A percentile compares a stretch with the other conserved stretches of the same genome.
These are phyloP conservation scores for Penicillium verrucosum DNA, from an alignment of 2,329 filamentous ascomycete species.

Conservation along the genomic window DNA sequence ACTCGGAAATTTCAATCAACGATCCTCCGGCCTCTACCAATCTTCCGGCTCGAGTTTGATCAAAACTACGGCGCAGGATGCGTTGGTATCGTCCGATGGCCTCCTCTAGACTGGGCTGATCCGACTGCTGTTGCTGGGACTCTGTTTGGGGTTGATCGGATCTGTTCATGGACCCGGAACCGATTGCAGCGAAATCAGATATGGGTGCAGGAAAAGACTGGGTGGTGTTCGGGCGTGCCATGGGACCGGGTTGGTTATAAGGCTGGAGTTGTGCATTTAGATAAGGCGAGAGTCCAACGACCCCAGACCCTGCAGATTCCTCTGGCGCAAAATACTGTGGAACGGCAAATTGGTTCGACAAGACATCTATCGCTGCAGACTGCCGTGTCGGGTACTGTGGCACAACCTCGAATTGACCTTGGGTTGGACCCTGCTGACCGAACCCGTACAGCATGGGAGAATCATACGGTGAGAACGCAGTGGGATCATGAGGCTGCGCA, in stretches of 20 bases:
- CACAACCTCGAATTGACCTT: slow-evolving; percentile 68
- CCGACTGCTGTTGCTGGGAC: slow-evolving; percentile 23
- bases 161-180: slow-evolving; percentile 35
- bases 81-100: slow-evolving; percentile 63
- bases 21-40: slow-evolving; percentile 58
- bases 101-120: slow-evolving; percentile 54
- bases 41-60: slow-evolving; percentile 62
- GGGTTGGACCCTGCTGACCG: slow-evolving; percentile 58
- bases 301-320: slow-evolving; percentile 62
- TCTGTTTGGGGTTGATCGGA: slow-evolving; percentile 25
- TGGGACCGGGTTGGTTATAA: slow-evolving; percentile 61
- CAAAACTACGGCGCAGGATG: slow-evolving; percentile 63
- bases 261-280: slow-evolving; percentile 62
- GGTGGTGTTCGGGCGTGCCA: slow-evolving; percentile 49
- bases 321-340: slow-evolving; percentile 70
- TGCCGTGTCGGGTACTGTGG: slow-evolving; percentile 74
- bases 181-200: slow-evolving; percentile 45
- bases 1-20: slow-evolving; percentile 62
- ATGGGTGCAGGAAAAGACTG: slow-evolving; percentile 54
- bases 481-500: slow-evolving; percentile 37
- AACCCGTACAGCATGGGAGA: slow-evolving; percentile 78
- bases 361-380: slow-evolving; percentile 72
- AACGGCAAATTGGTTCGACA: slow-evolving; percentile 64
- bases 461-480: slow-evolving; percentile 44
- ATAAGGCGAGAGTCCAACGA: slow-evolving; percentile 57